Base-by-base conservation (phyloP, 176 grass and related monocot species). In the Bothriochloa decipiens region DNA sequence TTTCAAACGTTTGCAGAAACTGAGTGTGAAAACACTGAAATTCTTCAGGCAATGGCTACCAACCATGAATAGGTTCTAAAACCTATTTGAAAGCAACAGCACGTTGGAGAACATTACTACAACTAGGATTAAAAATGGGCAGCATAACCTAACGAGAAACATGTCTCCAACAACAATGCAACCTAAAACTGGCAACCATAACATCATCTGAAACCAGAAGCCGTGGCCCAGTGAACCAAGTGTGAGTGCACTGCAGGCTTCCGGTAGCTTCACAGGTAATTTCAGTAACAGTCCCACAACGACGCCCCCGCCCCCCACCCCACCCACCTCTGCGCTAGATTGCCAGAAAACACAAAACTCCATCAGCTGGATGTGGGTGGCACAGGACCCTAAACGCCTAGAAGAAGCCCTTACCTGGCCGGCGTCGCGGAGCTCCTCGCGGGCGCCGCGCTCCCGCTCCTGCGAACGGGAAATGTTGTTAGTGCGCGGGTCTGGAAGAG, bases 361-460 rank as follows among this genome's bases (percentile, higher is more conserved):
- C 57, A 60, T 60, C 57, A 60, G 57, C 22, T 22, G 9, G 9
- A 60, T 8, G 22, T 4, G 55, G 55, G 22, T 4, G 55, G 55
- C 20, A 60, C 33, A 82, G 42, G 20, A 68, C 11, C 49, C 9
- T 53, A 55, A 50, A 22, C 65, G 17, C 45, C 64, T 22, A 16
- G 66, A 40, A 40, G n/a, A 71, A 58, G 33, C 49, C 5, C 49
- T 13, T 32, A 71, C 92, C 89, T 94, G 37, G 26, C 60, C 80
- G n/a, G 60, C 85, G 61, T 85, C 72, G 1, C 76, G 86, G 49
- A 94, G 88, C 79, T 94, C 92, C 68, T 97, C 87, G 43, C 86
- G 87, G 62, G 82, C 78, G 70, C 78, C 72, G 74, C 90, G 84
- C 85, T 97, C 92, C 85, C 86, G 70, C 86, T 92, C 95, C 95